phyloP scores from a whole-genome alignment of 2,329 filamentous ascomycete genomes.

The Verticillium nonalfalfae region DNA sequence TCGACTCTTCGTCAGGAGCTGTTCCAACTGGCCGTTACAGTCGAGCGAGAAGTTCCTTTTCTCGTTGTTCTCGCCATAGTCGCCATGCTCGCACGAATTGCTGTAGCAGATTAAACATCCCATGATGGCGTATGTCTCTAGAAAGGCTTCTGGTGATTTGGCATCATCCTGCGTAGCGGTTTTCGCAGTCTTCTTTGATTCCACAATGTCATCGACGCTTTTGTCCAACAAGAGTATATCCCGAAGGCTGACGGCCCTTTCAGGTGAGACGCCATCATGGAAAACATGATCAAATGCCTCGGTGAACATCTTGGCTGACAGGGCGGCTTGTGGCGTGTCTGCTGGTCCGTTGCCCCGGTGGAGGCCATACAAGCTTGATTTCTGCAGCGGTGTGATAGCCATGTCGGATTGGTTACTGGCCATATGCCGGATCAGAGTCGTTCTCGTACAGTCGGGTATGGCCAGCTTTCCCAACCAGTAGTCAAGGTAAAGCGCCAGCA shows the following conservation, averaged over 20 bases:
- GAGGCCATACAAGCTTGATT: slow-evolving; percentile 42
- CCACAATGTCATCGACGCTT: slow-evolving; percentile 45
- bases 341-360: slow-evolving; percentile 31
- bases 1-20: not conserved
- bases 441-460: slow-evolving; percentile 45
- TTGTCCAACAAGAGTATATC: slow-evolving; percentile 49
- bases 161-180: slow-evolving; percentile 28
- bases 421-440: slow-evolving; percentile 47
- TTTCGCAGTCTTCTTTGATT: slow-evolving; percentile 47
- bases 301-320: slow-evolving; percentile 43
- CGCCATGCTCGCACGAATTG: slow-evolving; percentile 56
- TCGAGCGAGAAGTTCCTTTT: slow-evolving; percentile 50
- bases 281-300: slow-evolving; percentile 53
- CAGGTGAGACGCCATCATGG: slow-evolving; percentile 21
- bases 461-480: slow-evolving; percentile 43
- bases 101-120: slow-evolving; percentile 54
- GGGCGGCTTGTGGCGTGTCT: slow-evolving; percentile 30
- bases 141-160: slow-evolving; percentile 22
- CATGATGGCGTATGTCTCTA: slow-evolving; percentile 49
- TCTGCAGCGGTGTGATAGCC: slow-evolving; percentile 47
- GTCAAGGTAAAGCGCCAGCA: slow-evolving; percentile 46
- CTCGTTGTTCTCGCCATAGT: slow-evolving; percentile 45
- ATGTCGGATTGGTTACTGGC: slow-evolving; percentile 39
- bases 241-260: slow-evolving; percentile 37
- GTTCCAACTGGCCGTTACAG: slow-evolving; percentile 7